Conservation (phyloP, 768 basidiomycete genomes). For the Auricularia heimuer region DNA sequence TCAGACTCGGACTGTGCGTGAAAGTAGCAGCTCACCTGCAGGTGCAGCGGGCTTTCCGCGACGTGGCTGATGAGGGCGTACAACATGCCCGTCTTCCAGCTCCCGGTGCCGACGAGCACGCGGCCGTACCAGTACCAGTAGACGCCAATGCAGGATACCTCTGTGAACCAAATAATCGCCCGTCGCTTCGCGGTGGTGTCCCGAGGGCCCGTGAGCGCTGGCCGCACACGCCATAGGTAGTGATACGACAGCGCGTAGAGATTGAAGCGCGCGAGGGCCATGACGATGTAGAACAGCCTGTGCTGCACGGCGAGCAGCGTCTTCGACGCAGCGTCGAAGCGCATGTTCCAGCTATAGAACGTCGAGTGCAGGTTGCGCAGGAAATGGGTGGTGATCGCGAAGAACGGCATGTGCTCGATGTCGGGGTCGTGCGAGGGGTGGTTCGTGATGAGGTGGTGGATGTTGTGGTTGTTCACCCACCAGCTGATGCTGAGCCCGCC, state of each 20-base stretch:
- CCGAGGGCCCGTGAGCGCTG: slow-evolving; percentile 28
- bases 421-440: slow-evolving; percentile 91
- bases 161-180: slow-evolving; percentile 53
- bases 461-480: slow-evolving; percentile 88
- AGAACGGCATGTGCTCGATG: slow-evolving; percentile 85
- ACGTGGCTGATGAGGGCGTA: slow-evolving; percentile 82
- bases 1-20: not conserved
- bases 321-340: slow-evolving; percentile 62
- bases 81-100: slow-evolving; percentile 54
- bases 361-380: slow-evolving; percentile 83
- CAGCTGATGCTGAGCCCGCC: slow-evolving; percentile 94
- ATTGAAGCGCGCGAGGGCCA: slow-evolving; percentile 89
- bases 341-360: slow-evolving; percentile 84
- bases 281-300: slow-evolving; percentile 83
- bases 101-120: slow-evolving; percentile 60
- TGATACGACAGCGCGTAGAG: slow-evolving; percentile 82
- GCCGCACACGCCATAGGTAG: slow-evolving; percentile 43
- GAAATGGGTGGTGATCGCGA: slow-evolving; percentile 85
- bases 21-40: slow-evolving; percentile 54
- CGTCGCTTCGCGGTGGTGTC: slow-evolving; percentile 53
- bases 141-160: slow-evolving; percentile 62
- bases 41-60: slow-evolving; percentile 82
- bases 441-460: slow-evolving; percentile 93
- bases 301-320: slow-evolving; percentile 72
- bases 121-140: slow-evolving; percentile 85